These are phyloP conservation scores for Penicillium rolfsii DNA, from an alignment of 2,329 filamentous ascomycete genomes.

Conservation along the genomic window DNA sequence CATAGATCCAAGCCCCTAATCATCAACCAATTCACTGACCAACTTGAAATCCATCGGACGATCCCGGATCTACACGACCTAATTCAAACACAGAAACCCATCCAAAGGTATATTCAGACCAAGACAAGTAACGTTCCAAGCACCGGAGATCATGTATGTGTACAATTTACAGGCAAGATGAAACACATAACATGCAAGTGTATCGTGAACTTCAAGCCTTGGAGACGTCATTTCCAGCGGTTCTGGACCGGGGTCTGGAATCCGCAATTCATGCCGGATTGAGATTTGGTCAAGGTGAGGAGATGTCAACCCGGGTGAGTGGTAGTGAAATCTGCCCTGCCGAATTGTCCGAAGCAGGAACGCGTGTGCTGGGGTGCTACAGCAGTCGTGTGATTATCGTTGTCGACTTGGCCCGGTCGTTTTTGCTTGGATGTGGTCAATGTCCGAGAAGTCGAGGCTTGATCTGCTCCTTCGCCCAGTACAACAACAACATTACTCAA, in stretches of 20 bases:
- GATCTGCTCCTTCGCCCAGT: not conserved
- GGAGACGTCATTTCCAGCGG: not conserved
- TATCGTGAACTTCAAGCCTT: not conserved
- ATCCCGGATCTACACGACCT: not conserved
- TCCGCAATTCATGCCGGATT: not conserved
- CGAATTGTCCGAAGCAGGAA: constrained; percentile 4
- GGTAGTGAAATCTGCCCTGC: not conserved
- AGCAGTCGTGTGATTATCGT: not conserved
- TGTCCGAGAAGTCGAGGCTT: not conserved
- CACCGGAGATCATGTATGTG: not conserved
- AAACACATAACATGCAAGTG: not conserved
- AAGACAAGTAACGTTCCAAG: not conserved
- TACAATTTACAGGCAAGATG: not conserved
- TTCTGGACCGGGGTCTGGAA: not conserved
- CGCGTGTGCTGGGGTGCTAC: not conserved
- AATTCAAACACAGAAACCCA: not conserved
- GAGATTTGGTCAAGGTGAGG: not conserved
- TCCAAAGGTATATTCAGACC: not conserved
- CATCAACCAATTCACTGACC: not conserved
- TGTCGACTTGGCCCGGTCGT: not conserved
- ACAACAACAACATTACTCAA: not conserved
- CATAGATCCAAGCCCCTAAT: not conserved
- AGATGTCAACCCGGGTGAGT: not conserved
- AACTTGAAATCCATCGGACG: not conserved
- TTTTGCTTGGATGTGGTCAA: not conserved